These are phyloP conservation scores for Senna tora DNA, from an alignment of 306 rosid genomes.

Conservation along the genomic window DNA sequence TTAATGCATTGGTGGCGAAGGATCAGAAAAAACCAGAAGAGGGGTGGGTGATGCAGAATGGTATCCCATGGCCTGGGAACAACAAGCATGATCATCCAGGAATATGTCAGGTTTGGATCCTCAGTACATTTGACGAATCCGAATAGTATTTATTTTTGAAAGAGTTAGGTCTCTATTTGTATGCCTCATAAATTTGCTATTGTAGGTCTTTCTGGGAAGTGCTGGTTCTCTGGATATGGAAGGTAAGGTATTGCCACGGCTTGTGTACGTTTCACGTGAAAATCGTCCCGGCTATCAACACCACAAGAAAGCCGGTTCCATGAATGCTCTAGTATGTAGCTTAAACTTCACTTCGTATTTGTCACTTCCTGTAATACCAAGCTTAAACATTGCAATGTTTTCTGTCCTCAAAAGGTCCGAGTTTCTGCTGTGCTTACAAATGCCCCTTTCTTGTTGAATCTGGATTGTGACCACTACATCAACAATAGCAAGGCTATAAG, in stretches of 20 bases:
- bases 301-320: constrained; percentile 93
- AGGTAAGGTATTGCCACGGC: constrained; percentile 76
- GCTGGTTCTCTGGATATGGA: constrained; percentile 84
- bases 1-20: constrained; percentile 84
- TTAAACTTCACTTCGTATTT: constrained; percentile 17
- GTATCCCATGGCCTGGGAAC: constrained; percentile 98
- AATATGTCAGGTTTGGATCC: constrained; percentile 81
- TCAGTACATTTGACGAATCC: not conserved
- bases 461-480: constrained; percentile 98
- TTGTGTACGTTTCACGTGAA: constrained; percentile 91
- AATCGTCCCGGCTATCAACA: constrained; percentile 81
- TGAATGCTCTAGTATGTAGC: constrained; percentile 83
- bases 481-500: constrained; percentile 88
- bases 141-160: not conserved
- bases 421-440: constrained; percentile 95
- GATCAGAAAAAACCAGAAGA: constrained; percentile 92
- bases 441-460: constrained; percentile 92
- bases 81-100: constrained; percentile 92
- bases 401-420: constrained; percentile 66
- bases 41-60: constrained; percentile 98
- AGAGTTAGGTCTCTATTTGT: not conserved
- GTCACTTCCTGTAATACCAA: not conserved
- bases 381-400: constrained; percentile 30
- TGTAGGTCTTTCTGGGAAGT: constrained; percentile 83
- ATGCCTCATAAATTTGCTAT: constrained; percentile 29